Evolutionary conservation across 2,329 filamentous ascomycete genomes (phyloP).

Genomic region (Penicillium frequentans): DNA sequence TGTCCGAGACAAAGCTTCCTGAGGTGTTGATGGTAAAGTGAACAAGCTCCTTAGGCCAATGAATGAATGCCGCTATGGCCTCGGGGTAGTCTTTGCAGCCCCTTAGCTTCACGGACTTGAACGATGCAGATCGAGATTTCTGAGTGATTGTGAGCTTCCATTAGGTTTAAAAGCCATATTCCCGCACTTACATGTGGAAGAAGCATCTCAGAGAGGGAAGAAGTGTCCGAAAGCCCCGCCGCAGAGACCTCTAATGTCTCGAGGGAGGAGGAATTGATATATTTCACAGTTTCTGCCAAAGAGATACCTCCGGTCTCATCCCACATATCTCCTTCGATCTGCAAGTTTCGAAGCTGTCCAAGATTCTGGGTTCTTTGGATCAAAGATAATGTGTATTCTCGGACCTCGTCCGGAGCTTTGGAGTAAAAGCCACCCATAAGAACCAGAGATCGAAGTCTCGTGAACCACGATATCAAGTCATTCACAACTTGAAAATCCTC

Average conservation of each 20-base stretch:
- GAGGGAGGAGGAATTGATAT: neutral
- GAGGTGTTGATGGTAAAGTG: conserved; percentile 9
- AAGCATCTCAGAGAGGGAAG: neutral
- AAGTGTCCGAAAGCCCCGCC: neutral
- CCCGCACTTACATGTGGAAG: neutral
- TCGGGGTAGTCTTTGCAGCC: conserved; percentile 6
- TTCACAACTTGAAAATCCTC: conserved; percentile 1
- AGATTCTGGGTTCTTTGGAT: neutral
- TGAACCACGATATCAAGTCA: conserved; percentile 6
- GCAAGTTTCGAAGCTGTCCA: neutral
- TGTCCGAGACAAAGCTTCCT: neutral
- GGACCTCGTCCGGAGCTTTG: neutral
- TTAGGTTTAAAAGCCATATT: too few relatives aligned
- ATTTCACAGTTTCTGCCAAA: conserved; percentile 1
- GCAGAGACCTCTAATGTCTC: neutral
- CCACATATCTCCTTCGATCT: conserved; percentile 2
- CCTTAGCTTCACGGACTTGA: conserved; percentile 2
- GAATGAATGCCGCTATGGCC: conserved; percentile 4
- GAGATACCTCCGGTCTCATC: conserved; percentile 1
- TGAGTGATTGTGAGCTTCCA: neutral
- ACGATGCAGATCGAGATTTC: conserved; percentile 5
- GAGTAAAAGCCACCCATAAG: conserved; percentile 4
- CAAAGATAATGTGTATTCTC: neutral
- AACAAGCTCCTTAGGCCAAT: conserved; percentile 4
- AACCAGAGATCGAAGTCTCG: neutral